phyloP scores from a whole-genome alignment of 495 filamentous ascomycete species.

The Staphylotrichum tortipilum region DNA sequence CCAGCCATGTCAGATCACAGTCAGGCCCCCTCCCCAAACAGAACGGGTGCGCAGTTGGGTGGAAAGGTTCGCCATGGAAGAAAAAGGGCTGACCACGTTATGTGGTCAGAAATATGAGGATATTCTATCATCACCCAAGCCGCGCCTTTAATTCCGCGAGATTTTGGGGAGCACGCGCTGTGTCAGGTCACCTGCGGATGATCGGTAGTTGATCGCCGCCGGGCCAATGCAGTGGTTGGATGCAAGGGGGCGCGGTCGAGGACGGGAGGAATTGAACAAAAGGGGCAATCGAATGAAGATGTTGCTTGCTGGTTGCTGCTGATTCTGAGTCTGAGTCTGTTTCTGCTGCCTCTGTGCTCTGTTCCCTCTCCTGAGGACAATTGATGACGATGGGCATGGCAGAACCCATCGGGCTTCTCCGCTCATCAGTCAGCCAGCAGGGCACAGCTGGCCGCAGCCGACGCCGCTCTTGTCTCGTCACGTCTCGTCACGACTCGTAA shows the following conservation, averaged over 20 bases:
- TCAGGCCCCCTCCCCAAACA: background rate
- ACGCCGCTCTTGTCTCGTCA: too few relatives aligned
- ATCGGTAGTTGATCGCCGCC: background rate
- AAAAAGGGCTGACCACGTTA: background rate
- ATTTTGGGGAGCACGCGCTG: background rate
- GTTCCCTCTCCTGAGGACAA: too few relatives aligned
- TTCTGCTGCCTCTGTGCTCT: too few relatives aligned
- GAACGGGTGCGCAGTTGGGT: too few relatives aligned
- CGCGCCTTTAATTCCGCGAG: background rate
- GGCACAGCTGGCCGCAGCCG: too few relatives aligned
- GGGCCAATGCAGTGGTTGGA: background rate
- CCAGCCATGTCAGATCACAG: slow-evolving; percentile 3
- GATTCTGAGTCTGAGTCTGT: too few relatives aligned
- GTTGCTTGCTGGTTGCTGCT: too few relatives aligned
- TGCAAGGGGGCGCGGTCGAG: background rate
- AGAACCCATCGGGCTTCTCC: background rate
- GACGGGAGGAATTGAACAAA: too few relatives aligned
- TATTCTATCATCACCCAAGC: background rate
- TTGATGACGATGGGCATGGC: too few relatives aligned
- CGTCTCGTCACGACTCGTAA: slow-evolving; percentile 1
- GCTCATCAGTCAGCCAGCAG: background rate
- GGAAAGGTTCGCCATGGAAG: too few relatives aligned
- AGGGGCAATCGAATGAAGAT: too few relatives aligned
- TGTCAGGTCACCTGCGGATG: background rate
- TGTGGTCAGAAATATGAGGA: background rate